phyloP scores from a whole-genome alignment of 2,329 filamentous ascomycete genomes.

The Paracoccidioides lutzii region DNA sequence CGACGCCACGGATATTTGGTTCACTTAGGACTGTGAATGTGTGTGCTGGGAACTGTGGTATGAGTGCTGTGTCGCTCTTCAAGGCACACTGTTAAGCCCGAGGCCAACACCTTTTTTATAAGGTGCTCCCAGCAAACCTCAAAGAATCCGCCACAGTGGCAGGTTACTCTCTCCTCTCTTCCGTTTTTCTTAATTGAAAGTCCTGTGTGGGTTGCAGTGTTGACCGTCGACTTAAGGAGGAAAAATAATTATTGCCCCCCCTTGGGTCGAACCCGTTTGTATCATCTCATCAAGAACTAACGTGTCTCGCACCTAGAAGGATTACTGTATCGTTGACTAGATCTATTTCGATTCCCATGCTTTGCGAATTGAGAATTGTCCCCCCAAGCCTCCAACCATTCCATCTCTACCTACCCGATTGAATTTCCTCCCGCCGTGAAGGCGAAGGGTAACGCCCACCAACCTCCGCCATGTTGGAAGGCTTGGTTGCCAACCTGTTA shows the following conservation, averaged over 20 bases:
- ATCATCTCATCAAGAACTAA: not conserved
- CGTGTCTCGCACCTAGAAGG: not conserved
- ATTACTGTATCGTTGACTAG: not conserved
- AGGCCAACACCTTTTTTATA: not conserved
- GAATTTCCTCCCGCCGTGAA: conserved; percentile 41
- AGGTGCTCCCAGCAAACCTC: too few species aligned
- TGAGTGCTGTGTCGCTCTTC: not conserved
- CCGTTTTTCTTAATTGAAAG: too few species aligned
- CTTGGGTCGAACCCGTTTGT: too few species aligned
- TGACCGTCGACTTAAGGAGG: too few species aligned
- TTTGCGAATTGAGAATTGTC: not conserved
- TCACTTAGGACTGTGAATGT: not conserved
- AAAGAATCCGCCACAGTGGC: not conserved
- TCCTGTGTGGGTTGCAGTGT: too few species aligned
- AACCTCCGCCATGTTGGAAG: conserved; percentile 74
- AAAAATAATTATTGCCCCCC: too few species aligned
- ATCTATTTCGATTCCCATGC: conserved; percentile 1
- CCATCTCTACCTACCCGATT: conserved; percentile 3
- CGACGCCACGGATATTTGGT: not conserved
- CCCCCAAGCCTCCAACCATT: not conserved
- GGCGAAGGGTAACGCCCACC: conserved; percentile 62
- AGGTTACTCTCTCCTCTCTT: not conserved
- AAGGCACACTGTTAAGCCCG: not conserved
- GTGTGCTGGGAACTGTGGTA: not conserved
- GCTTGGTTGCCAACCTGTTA: conserved; percentile 87